phyloP scores from a whole-genome alignment of 148 eudicot genomes.

The Spergularia marina region DNA sequence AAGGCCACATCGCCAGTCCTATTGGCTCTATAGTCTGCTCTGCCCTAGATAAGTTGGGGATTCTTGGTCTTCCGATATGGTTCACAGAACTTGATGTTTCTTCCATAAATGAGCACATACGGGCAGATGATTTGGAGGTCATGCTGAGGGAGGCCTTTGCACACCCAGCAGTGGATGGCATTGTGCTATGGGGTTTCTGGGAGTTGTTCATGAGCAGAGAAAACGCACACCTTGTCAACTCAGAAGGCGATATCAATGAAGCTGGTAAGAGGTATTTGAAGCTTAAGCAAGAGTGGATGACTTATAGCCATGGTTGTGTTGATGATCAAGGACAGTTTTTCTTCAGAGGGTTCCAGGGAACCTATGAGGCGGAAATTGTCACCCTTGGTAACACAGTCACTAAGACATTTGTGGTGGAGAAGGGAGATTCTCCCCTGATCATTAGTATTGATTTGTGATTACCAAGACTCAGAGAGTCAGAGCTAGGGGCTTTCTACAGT shows the following conservation, averaged over 20 bases:
- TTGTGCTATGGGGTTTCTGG: slow-evolving; percentile 96
- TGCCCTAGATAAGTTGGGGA: slow-evolving; percentile 72
- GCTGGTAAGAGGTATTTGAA: slow-evolving; percentile 67
- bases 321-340: slow-evolving; percentile 61
- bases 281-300: slow-evolving; percentile 72
- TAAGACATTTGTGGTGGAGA: slow-evolving; percentile 77
- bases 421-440: slow-evolving; percentile 53
- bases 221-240: slow-evolving; percentile 70
- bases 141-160: slow-evolving; percentile 90
- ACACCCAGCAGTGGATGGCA: slow-evolving; percentile 86
- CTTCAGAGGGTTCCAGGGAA: slow-evolving; percentile 84
- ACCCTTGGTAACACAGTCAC: slow-evolving; percentile 27
- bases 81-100: slow-evolving; percentile 94
- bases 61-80: slow-evolving; percentile 91
- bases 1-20: slow-evolving; percentile 89
- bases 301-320: slow-evolving; percentile 53
- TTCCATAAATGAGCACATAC: slow-evolving; percentile 59
- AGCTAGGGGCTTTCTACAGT: too few relatives aligned
- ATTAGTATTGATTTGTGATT: slow-evolving; percentile 35
- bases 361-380: slow-evolving; percentile 63
- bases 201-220: slow-evolving; percentile 81
- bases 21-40: slow-evolving; percentile 76
- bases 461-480: not conserved
- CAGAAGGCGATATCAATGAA: slow-evolving; percentile 86
- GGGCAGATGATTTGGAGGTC: slow-evolving; percentile 91